These are phyloP conservation scores for Piedraia hortae DNA, from an alignment of 2,329 filamentous ascomycete genomes.

Conservation along the genomic window DNA sequence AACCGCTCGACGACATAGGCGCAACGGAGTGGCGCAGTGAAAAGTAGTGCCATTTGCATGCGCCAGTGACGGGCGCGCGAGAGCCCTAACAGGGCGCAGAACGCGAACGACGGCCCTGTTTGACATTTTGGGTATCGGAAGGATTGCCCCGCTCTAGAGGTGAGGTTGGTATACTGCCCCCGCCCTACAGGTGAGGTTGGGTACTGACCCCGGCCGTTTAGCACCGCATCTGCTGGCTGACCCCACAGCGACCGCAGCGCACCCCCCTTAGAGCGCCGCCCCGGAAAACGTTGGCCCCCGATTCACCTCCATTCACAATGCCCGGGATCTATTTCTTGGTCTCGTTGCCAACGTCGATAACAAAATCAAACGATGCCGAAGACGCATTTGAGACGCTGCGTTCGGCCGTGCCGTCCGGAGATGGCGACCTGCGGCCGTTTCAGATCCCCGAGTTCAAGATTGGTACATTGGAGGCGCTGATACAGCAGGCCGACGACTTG, in stretches of 20 bases:
- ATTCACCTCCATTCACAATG: too few species aligned
- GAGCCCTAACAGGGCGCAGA: neutral
- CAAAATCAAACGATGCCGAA: slow-evolving; percentile 51
- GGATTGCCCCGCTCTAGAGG: neutral
- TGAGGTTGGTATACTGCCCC: too few species aligned
- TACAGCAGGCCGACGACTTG: slow-evolving; percentile 88
- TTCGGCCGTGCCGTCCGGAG: slow-evolving; percentile 42
- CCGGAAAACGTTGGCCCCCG: too few species aligned
- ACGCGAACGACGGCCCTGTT: neutral
- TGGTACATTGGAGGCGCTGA: slow-evolving; percentile 76
- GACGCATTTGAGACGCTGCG: slow-evolving; percentile 56
- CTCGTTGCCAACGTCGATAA: slow-evolving; percentile 68
- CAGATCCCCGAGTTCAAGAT: slow-evolving; percentile 89
- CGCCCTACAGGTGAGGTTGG: too few species aligned
- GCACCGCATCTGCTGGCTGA: too few species aligned
- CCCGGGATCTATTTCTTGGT: slow-evolving; percentile 51
- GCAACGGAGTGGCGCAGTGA: too few species aligned
- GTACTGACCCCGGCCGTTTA: too few species aligned
- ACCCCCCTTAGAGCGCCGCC: too few species aligned
- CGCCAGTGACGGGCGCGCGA: neutral
- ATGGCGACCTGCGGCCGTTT: slow-evolving; percentile 51
- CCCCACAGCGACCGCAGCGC: too few species aligned
- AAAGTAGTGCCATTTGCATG: too few species aligned
- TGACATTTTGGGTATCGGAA: neutral
- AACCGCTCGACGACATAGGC: too few species aligned